Base-by-base conservation (phyloP, 306 rosid species). In the Cicer judaicum region DNA sequence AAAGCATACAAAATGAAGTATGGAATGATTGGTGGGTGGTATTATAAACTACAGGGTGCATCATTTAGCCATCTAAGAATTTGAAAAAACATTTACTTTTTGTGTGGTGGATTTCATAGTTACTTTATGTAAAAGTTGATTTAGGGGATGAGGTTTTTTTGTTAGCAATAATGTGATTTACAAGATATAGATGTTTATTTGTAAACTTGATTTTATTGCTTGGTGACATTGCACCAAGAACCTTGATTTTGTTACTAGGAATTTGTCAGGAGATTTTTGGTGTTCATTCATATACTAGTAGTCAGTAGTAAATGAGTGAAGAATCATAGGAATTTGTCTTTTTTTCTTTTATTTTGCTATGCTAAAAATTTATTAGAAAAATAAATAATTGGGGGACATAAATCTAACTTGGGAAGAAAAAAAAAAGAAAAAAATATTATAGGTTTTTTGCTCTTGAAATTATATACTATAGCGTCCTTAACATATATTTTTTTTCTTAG, bases 11-110 rank as follows among this genome's bases (percentile, higher is more conserved):
- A 67, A 67, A 29, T 14, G 21, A 80, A 67, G 48, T 72, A 49
- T 84, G 57, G 74, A 72, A 64, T 83, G 79, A 59, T 55, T 59
- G 42, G 34, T 59, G 43, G 82, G 29, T 72, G 79, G 56, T 18
- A 36, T 79, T 60, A 79, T 48, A 60, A 67, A 59, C 59, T 61
- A 72, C 16, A 67, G 34, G 16, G 66, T 57, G 69, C 81, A 83
- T 73, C 81, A 62, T 79, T 75, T 39, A 67, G 53, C 74, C 73
- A 54, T 79, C 70, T 12, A 38, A 70, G 14, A 65, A 44, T 11
- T 48, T 64, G 50, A 64, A 55, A 60, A 40, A 70, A 70, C 56
- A 57, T 62, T 64, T 70, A 46, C 65, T 65, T 69, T 15, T 24
- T 60, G 6, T 76, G 38, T 80, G 80, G 64, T 76, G 76, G 52